phyloP scores from a whole-genome alignment of 169 alveolate species.

The Plasmodium vivax region DNA sequence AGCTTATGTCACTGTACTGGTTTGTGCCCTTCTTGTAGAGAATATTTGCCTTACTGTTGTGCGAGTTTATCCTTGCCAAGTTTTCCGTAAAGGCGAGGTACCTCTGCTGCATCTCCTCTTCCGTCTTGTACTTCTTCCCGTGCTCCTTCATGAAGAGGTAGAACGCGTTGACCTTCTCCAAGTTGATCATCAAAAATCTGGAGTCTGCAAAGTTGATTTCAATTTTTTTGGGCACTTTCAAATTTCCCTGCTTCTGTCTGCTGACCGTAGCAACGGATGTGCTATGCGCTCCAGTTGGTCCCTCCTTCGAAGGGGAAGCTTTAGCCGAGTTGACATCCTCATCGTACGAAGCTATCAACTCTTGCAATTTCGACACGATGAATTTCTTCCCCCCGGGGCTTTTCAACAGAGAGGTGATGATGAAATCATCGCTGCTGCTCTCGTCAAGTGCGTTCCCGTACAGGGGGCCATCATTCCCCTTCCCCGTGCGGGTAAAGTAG shows the following conservation, averaged over 20 bases:
- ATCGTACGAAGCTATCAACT: neutral
- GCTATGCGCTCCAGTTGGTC: too few species aligned
- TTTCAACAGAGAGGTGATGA: conserved; percentile 23
- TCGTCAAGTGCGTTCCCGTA: neutral
- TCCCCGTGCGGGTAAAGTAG: neutral
- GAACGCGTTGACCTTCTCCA: conserved; percentile 60
- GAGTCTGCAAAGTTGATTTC: neutral
- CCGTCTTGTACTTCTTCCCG: conserved; percentile 19
- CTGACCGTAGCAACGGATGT: too few species aligned
- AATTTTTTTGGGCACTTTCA: neutral
- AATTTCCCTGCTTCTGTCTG: neutral
- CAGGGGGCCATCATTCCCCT: too few species aligned
- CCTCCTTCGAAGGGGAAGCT: too few species aligned
- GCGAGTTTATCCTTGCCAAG: conserved; percentile 28
- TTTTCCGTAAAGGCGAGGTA: conserved; percentile 50
- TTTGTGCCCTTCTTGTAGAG: conserved; percentile 72
- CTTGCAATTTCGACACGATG: conserved; percentile 49
- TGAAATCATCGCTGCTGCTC: conserved; percentile 13
- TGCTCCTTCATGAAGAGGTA: conserved; percentile 30
- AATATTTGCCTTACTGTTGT: conserved; percentile 29
- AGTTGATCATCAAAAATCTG: conserved; percentile 37
- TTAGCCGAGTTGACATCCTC: neutral
- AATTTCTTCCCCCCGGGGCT: conserved; percentile 45
- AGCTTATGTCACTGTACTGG: conserved; percentile 75
- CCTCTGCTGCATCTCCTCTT: conserved; percentile 47